Evolutionary conservation across 129 eudicot species (phyloP).

Genomic region (Oenanthe sinensis): DNA sequence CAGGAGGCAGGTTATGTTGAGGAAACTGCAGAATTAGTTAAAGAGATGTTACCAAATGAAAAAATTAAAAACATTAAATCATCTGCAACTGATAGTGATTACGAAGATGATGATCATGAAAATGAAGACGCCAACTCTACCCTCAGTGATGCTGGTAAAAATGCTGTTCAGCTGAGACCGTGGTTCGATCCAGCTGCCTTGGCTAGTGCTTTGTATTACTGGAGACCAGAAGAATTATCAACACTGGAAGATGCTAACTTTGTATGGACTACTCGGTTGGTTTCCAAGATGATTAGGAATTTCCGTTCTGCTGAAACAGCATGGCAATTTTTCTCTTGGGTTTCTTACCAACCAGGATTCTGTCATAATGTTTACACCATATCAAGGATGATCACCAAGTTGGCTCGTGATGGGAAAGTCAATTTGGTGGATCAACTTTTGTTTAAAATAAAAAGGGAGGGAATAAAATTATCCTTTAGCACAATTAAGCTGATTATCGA

Average conservation of each 20-base stretch:
- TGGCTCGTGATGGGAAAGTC: slow-evolving; percentile 50
- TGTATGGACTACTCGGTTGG: slow-evolving; percentile 77
- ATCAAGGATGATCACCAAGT: slow-evolving; percentile 57
- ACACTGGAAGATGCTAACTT: slow-evolving; percentile 62
- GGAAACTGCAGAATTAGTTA: slow-evolving; percentile 41
- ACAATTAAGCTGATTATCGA: slow-evolving; percentile 56
- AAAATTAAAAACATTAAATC: slow-evolving; percentile 44
- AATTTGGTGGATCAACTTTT: slow-evolving; percentile 53
- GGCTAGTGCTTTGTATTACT: slow-evolving; percentile 48
- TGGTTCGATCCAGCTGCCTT: slow-evolving; percentile 82
- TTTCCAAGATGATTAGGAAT: slow-evolving; percentile 70
- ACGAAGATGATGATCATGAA: slow-evolving; percentile 23
- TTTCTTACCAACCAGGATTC: slow-evolving; percentile 57
- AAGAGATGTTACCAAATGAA: slow-evolving; percentile 60
- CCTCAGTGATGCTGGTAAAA: slow-evolving; percentile 8
- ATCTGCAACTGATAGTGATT: slow-evolving; percentile 20
- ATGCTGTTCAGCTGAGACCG: slow-evolving; percentile 43
- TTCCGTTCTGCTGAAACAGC: slow-evolving; percentile 73
- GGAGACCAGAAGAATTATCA: slow-evolving; percentile 67
- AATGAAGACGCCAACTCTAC: slow-evolving; percentile 8
- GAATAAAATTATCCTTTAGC: slow-evolving; percentile 40
- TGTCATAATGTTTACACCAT: slow-evolving; percentile 62
- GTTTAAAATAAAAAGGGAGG: slow-evolving; percentile 37
- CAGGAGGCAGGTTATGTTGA: slow-evolving; percentile 59
- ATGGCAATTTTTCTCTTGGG: slow-evolving; percentile 80